Evolutionary conservation across 495 filamentous ascomycete species (phyloP), one percentile per base, ranked within the genome.

Genomic region (Penicillium samsonianum): DNA sequence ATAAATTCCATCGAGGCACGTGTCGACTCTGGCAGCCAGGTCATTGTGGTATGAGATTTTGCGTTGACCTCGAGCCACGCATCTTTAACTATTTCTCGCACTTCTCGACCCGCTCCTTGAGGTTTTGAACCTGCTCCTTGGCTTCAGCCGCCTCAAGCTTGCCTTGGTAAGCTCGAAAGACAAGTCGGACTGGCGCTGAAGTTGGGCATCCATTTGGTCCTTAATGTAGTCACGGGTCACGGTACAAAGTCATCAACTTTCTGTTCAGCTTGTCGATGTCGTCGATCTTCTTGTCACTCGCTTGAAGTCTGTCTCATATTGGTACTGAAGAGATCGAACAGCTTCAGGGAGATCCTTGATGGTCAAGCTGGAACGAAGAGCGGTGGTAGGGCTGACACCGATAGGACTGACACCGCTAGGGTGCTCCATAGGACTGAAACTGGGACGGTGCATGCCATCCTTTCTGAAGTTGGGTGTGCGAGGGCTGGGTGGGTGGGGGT

Each of bases 11-110:
- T 4, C 8, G 8, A 50, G 30, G 19, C 47, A 50, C n/a, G 16
- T 23, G 19, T 50, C 19, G 19, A 50, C 7, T 6, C 38, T 50
- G 5, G 30, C 47, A 16, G 4, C 4, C 10, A 50, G 30, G 17
- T 50, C 31, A 14, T 16, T 9, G 46, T 17, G 6, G 6, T 28
- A 5, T 1, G 46, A 12, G 17, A 14, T 31, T n/a, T n/a, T n/a
- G n/a, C 10, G 17, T 48, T 28, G 12, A 63, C 28, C n/a, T 68
- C 46, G n/a, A n/a, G 5, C 16, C 23, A 3, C 61, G 51, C 19
- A 63, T 12, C 28, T 7, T 7, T n/a, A 2, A 48, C 9, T 1
- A 10, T 16, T 1, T 31, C 5, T n/a, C 20, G 20, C 4, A 31
- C 2, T 12, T 48, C 26, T 12, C n/a, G n/a, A 38, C 5, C 16